Percentiles rank a stretch among this genome's conserved stretches.
phyloP scores from a whole-genome alignment of 495 filamentous ascomycete species.

The Penicillium flavigenum region DNA sequence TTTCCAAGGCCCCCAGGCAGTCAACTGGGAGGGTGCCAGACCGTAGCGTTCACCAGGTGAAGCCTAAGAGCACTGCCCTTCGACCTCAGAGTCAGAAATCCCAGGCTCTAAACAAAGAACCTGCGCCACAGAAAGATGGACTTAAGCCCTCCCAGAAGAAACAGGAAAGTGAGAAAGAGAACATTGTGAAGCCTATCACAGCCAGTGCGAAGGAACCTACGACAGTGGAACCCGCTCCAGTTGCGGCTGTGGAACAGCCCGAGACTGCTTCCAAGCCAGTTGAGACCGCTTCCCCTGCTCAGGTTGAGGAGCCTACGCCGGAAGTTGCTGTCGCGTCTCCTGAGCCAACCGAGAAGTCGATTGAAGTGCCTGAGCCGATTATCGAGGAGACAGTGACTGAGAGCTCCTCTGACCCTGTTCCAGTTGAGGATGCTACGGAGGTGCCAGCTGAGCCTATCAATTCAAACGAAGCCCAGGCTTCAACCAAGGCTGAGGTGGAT shows the following conservation, averaged over 20 bases:
- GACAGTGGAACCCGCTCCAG: constrained; percentile 1
- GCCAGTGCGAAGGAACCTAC: constrained; percentile 17
- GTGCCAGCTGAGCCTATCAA: background rate
- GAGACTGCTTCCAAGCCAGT: constrained; percentile 7
- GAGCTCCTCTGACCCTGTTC: background rate
- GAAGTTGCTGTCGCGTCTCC: constrained; percentile 4
- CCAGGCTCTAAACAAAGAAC: constrained; percentile 19
- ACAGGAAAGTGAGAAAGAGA: constrained; percentile 29
- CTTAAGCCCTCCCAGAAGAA: constrained; percentile 8
- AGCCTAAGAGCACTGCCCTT: constrained; percentile 24
- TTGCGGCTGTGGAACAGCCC: constrained; percentile 10
- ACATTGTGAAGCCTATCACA: constrained; percentile 16
- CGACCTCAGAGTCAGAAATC: constrained; percentile 26
- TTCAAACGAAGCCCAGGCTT: background rate
- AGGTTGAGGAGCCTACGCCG: constrained; percentile 4
- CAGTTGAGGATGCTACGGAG: background rate
- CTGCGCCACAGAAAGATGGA: constrained; percentile 11
- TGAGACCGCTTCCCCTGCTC: background rate
- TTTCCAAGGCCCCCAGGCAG: constrained; percentile 23
- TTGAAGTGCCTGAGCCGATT: constrained; percentile 12
- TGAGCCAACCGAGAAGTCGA: constrained; percentile 8
- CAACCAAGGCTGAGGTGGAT: background rate
- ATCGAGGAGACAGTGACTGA: constrained; percentile 11
- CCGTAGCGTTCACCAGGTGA: constrained; percentile 20
- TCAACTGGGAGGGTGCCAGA: constrained; percentile 24